Conservation (phyloP, 2,329 filamentous ascomycete genomes). For the Xylogone sp. region DNA sequence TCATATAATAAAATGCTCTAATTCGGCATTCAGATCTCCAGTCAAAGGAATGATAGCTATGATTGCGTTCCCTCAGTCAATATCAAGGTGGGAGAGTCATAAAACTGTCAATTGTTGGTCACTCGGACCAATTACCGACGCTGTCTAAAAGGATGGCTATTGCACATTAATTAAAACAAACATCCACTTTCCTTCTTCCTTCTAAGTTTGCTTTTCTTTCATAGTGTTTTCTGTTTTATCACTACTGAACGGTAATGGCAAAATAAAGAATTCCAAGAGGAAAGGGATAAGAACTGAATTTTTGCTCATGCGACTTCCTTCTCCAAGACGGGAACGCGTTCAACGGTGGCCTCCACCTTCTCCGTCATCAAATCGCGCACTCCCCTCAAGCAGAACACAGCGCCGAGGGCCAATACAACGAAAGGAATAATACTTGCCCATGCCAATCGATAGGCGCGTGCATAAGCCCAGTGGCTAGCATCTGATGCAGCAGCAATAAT, state of each 20-base stretch:
- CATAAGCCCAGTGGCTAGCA: conserved; percentile 42
- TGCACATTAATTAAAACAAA: background rate
- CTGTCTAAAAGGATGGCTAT: background rate
- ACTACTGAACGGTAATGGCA: background rate
- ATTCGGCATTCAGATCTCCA: too few relatives aligned
- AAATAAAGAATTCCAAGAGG: background rate
- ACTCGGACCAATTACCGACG: too few relatives aligned
- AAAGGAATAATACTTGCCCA: conserved; percentile 50
- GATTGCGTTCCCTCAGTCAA: background rate
- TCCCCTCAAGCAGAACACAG: conserved; percentile 40
- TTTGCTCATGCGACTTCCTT: conserved; percentile 9
- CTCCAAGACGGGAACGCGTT: conserved; percentile 25
- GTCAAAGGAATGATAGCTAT: too few relatives aligned
- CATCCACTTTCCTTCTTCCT: background rate
- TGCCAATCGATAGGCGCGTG: conserved; percentile 43
- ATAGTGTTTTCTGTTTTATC: conserved; percentile 1
- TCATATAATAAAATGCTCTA: too few relatives aligned
- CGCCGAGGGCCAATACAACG: conserved; percentile 42
- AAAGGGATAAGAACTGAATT: background rate
- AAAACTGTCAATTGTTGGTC: background rate
- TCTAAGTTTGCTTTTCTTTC: conserved; percentile 12
- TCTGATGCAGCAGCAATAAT: conserved; percentile 34
- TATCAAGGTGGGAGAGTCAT: background rate
- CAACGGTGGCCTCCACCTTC: conserved; percentile 48
- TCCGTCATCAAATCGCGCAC: conserved; percentile 51